A percentile compares a stretch with the other conserved stretches of the same genome.
Conservation (phyloP, 306 rosid genomes). For the Quercus alba region DNA sequence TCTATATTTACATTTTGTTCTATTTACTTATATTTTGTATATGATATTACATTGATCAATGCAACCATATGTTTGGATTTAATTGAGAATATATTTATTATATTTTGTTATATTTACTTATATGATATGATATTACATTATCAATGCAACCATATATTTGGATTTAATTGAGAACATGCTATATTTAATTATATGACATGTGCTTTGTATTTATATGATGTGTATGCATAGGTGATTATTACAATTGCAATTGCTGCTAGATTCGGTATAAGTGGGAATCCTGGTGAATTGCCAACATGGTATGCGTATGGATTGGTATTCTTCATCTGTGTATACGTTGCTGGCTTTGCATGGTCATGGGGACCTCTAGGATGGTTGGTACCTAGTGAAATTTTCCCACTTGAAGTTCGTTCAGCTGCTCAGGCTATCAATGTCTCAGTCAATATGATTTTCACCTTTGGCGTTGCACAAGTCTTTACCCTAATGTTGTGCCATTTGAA, state of each 20-base stretch:
- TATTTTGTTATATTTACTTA: no score
- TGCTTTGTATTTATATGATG: no score
- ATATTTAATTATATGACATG: no score
- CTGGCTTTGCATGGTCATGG: conserved; percentile 84
- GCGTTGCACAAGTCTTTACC: conserved; percentile 65
- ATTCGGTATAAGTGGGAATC: conserved; percentile 59
- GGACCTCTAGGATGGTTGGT: conserved; percentile 87
- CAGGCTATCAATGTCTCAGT: conserved; percentile 51
- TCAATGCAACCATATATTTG: no score
- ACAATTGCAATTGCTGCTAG: conserved; percentile 46
- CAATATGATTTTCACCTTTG: conserved; percentile 69
- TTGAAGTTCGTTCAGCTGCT: conserved; percentile 65
- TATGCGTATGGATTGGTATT: conserved; percentile 45
- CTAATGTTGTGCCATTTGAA: conserved; percentile 64
- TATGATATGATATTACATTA: no score
- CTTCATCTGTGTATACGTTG: conserved; percentile 51
- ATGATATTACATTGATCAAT: no score
- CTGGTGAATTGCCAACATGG: conserved; percentile 44
- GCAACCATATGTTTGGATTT: no score
- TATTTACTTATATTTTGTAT: no score
- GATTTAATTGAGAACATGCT: no score
- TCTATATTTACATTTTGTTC: no score
- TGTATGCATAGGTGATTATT: conserved; percentile 40
- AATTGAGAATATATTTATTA: no score
- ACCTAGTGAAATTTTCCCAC: conserved; percentile 71